Evolutionary conservation across 2,329 filamentous ascomycete genomes (phyloP), one percentile per base, ranked within the genome.

Genomic region (Penicillium sp.): DNA sequence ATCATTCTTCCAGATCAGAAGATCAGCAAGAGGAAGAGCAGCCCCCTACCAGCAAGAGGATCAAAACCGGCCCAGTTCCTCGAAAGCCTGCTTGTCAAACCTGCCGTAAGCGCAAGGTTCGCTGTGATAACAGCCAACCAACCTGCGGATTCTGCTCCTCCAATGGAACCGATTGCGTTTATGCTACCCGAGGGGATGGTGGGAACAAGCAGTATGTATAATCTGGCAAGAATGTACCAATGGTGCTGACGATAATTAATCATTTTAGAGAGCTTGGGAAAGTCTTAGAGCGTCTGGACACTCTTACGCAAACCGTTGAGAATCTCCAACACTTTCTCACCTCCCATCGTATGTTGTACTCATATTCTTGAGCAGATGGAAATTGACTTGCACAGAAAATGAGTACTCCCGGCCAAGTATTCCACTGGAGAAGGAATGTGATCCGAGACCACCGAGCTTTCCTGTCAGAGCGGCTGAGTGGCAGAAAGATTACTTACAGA

Each of bases 11-110:
- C 11, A 10, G 21, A 43, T 43, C 42, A 16, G 83, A 86, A 68
- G 87, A 36, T 36, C 34, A 87, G 13, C 40, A 40, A 9, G 38
- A 27, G 39, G 47, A 43, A 14, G 47, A 49, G 9, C 38, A 32
- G 14, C 47, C 38, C 4, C 47, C 21, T 9, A 7, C 22, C 11
- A 36, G 4, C n/a, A 49, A 43, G 38, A 49, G 24, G 14, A 18
- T 22, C 9, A 49, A 49, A 22, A 49, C 18, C 42, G 21, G 21
- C 6, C 24, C 47, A 4, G 38, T 42, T 40, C 48, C 39, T 22
- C 58, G 58, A 9, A 58, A 61, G 40, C 43, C 56, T 53, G 67
- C 67, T 6, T 69, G 67, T 32, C 60, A 66, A 42, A 38, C 62
- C 8, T 69, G 67, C 50, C 54, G 67, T n/a, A 32, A 59, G 29